phyloP scores from a whole-genome alignment of 2,329 filamentous ascomycete species.

The Monilinia laxa region DNA sequence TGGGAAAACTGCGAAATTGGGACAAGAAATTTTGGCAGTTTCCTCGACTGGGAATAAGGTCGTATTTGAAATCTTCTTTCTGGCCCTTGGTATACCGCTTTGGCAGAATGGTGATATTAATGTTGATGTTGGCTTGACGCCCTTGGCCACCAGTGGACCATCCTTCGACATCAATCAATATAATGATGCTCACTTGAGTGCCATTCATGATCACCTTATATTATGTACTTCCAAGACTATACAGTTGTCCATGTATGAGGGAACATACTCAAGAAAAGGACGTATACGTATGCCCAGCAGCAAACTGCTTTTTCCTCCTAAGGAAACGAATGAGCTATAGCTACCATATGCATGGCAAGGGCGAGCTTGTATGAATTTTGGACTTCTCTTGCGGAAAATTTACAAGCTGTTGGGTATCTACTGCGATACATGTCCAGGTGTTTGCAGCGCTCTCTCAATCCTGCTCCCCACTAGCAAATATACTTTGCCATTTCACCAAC shows the following conservation, averaged over 20 bases:
- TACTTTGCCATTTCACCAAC: too few relatives aligned
- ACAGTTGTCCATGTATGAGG: not conserved
- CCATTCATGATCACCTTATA: not conserved
- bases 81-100: not conserved
- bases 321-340: too few relatives aligned
- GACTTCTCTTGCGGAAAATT: too few relatives aligned
- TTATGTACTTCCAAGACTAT: not conserved
- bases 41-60: slow-evolving; percentile 1
- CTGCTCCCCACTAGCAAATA: too few relatives aligned
- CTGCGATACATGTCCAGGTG: too few relatives aligned
- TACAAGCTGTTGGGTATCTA: too few relatives aligned
- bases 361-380: too few relatives aligned
- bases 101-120: not conserved
- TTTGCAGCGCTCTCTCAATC: too few relatives aligned
- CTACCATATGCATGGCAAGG: too few relatives aligned
- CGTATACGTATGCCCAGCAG: too few relatives aligned
- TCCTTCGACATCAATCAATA: not conserved
- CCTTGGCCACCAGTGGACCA: too few relatives aligned
- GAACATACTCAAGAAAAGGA: not conserved
- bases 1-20: not conserved
- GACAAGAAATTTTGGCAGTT: not conserved
- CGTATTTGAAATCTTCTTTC: not conserved
- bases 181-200: not conserved
- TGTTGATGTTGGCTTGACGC: not conserved
- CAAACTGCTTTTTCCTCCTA: too few relatives aligned